Base-by-base conservation (phyloP, 2,329 filamentous ascomycete genomes). In the Coniochaeta ligniaria region DNA sequence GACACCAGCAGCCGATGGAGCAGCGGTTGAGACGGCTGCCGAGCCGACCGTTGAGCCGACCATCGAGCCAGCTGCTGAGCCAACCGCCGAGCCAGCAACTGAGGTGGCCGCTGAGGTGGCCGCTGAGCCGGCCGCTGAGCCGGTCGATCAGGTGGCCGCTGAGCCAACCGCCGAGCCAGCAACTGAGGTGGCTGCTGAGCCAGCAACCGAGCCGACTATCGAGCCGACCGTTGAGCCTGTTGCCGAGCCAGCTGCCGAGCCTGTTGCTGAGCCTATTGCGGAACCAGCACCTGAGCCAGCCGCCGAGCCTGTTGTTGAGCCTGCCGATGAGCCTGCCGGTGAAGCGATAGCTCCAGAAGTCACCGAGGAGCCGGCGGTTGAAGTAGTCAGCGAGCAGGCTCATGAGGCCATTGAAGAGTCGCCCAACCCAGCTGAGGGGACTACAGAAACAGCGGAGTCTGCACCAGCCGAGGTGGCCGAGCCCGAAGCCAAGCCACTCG, bases 371-470 rank as follows among this genome's bases (percentile, higher is more conserved):
- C 41, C 52, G 28, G n/a, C 28, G 6, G 58, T 38, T 38, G 54
- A 50, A 36, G 24, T 45, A 31, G 47, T 31, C 31, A 55, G 17
- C 76, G 74, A 1, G 28, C 28, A 5, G 9, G 28, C 28, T 9
- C 5, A 31, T 31, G 28, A 31, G 28, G 5, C 28, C 24, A 17
- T 36, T 35, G 28, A 57, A 22, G 54, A 35, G 3, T 14, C 33
- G 14, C 14, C 28, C 20, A 26, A 6, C 8, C n/a, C n/a, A 16
- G n/a, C 12, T n/a, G 54, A 38, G 26, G 7, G 3, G 24, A 20
- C 28, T 55, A 26, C 7, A 14, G 52, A 16, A 2, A 28, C 52
- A 57, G n/a, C 54, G 26, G 47, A 31, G 3, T 8, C 24, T n/a
- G 6, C 47, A 4, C 28, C 41, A 35, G 60, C 24, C 17, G 58